phyloP scores from a whole-genome alignment of 73 alveolate genomes.

The Loxodes magnus region DNA sequence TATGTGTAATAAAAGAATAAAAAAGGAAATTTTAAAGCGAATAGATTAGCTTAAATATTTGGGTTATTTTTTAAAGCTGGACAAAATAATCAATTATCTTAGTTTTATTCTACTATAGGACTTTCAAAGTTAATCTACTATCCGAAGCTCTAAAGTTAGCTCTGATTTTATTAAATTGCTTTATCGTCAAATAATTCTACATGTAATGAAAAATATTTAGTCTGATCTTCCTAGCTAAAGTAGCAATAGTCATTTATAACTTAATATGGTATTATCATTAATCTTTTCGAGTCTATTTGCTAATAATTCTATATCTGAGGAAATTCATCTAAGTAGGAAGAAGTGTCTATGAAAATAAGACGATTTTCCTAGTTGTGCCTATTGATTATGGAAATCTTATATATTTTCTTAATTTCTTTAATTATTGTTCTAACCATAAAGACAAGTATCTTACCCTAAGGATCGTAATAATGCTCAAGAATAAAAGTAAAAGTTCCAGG shows the following conservation, averaged over 20 bases:
- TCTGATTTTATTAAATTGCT: no score
- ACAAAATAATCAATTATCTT: no score
- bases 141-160: no score
- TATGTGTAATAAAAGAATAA: no score
- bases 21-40: no score
- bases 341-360: not conserved
- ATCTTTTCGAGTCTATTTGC: not conserved
- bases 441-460: not conserved
- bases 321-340: not conserved
- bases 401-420: not conserved
- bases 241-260: not conserved
- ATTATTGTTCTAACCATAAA: not conserved
- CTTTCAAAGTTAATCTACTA: no score
- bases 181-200: no score
- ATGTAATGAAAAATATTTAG: conserved; percentile 4
- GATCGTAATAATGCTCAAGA: not conserved
- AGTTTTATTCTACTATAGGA: no score
- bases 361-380: not conserved
- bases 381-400: not conserved
- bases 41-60: no score
- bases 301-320: not conserved
- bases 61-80: no score
- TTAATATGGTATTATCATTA: not conserved
- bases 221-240: not conserved
- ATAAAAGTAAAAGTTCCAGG: not conserved